Conservation (phyloP, 2,329 filamentous ascomycete species). For the Sporothrix globosa region DNA sequence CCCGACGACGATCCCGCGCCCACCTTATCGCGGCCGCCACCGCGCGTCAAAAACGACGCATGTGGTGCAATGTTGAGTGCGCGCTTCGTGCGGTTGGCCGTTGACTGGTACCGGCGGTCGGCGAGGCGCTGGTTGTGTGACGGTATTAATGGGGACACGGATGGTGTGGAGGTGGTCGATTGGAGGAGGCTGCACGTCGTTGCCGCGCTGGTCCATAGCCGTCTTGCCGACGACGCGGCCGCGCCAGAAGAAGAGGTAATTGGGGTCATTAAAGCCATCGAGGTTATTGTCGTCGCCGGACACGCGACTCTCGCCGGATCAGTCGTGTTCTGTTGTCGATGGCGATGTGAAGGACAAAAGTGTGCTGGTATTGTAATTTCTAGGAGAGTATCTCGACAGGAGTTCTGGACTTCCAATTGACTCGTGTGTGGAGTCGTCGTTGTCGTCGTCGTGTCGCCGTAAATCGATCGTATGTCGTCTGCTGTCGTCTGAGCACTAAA, state of each 20-base stretch:
- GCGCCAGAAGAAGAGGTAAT: not conserved
- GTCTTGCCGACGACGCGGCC: not conserved
- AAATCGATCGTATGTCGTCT: not conserved
- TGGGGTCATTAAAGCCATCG: not conserved
- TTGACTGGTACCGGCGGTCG: constrained; percentile 52
- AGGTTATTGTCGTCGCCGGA: constrained; percentile 15
- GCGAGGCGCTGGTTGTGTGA: not conserved
- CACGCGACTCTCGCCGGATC: constrained; percentile 33
- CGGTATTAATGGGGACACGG: constrained; percentile 21
- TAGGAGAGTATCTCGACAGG: too few relatives aligned
- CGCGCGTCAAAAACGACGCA: constrained; percentile 56
- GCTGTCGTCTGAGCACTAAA: constrained; percentile 7
- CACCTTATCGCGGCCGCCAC: constrained; percentile 6
- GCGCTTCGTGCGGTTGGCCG: constrained; percentile 58
- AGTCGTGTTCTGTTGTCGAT: constrained; percentile 32
- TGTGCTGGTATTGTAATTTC: not conserved
- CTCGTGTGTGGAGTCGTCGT: not conserved
- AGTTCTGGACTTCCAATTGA: not conserved
- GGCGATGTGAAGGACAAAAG: not conserved
- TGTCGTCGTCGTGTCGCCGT: constrained; percentile 7
- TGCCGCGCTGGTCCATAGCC: not conserved
- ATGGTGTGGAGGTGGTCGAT: not conserved
- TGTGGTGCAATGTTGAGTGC: constrained; percentile 64
- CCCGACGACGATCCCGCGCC: constrained; percentile 22
- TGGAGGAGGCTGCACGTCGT: not conserved